Conservation (phyloP, 345 rosid genomes). For the Eutrema heterophyllum region DNA sequence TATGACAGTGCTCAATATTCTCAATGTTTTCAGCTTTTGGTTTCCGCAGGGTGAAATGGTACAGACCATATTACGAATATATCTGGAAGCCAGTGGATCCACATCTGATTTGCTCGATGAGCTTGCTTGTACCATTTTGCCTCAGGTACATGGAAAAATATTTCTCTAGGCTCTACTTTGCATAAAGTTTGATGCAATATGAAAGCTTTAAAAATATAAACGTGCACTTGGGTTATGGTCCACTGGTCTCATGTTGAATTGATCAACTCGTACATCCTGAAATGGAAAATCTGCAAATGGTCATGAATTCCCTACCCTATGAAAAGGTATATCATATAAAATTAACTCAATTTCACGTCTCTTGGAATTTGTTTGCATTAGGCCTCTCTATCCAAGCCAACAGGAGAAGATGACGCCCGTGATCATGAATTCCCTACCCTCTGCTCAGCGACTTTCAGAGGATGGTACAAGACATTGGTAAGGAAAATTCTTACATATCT, state of each 20-base stretch:
- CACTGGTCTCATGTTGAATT: background rate
- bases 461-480: constrained; percentile 78
- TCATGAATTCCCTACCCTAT: background rate
- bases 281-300: constrained; percentile 2
- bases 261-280: background rate
- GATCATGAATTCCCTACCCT: constrained; percentile 54
- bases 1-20: background rate
- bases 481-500: constrained; percentile 8
- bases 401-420: constrained; percentile 31
- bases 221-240: background rate
- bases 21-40: constrained; percentile 17
- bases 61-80: constrained; percentile 59
- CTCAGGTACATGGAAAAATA: constrained; percentile 43
- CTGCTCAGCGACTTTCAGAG: constrained; percentile 60
- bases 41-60: constrained; percentile 62
- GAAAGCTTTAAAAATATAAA: background rate
- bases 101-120: constrained; percentile 60
- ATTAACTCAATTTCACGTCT: background rate
- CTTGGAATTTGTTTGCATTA: constrained; percentile 21
- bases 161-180: background rate
- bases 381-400: constrained; percentile 41
- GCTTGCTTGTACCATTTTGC: constrained; percentile 64
- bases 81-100: constrained; percentile 58
- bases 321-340: background rate
- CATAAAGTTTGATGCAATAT: background rate